Conservation (phyloP, 2,329 filamentous ascomycete genomes). For the Tolypocladium tropicale region DNA sequence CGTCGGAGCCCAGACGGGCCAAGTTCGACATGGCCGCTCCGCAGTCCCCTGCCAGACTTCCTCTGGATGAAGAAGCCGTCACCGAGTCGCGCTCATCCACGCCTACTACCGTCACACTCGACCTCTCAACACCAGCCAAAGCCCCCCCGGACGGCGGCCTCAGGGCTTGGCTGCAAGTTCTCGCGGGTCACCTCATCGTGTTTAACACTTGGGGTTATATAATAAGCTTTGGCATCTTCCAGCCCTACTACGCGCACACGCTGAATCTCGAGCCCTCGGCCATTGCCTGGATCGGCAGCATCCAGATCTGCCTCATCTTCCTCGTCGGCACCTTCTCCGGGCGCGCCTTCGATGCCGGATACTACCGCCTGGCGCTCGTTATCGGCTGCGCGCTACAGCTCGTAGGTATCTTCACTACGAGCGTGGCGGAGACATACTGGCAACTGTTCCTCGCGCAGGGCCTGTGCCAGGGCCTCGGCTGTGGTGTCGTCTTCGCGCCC, state of each 20-base stretch:
- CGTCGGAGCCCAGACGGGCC: no score
- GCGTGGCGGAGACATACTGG: slow-evolving; percentile 31
- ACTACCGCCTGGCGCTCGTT: slow-evolving; percentile 21
- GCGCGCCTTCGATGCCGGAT: slow-evolving; percentile 30
- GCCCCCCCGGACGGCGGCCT: slow-evolving; percentile 25
- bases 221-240: slow-evolving; percentile 28
- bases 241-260: slow-evolving; percentile 24
- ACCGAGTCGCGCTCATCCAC: neutral
- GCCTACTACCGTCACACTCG: neutral
- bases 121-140: neutral
- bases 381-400: slow-evolving; percentile 31
- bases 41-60: neutral
- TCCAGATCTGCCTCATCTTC: slow-evolving; percentile 33
- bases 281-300: slow-evolving; percentile 38
- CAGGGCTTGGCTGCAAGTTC: slow-evolving; percentile 26
- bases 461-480: slow-evolving; percentile 45
- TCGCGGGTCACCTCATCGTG: slow-evolving; percentile 25
- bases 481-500: slow-evolving; percentile 43
- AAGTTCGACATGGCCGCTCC: neutral
- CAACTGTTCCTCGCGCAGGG: slow-evolving; percentile 43
- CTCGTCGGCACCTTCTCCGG: slow-evolving; percentile 30
- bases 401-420: slow-evolving; percentile 34
- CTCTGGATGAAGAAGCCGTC: neutral
- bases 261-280: slow-evolving; percentile 22
- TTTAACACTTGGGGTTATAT: slow-evolving; percentile 29